Evolutionary conservation across 2,329 filamentous ascomycete genomes (phyloP), one percentile per base, ranked within the genome.

Genomic region (Curvularia verruculosa): DNA sequence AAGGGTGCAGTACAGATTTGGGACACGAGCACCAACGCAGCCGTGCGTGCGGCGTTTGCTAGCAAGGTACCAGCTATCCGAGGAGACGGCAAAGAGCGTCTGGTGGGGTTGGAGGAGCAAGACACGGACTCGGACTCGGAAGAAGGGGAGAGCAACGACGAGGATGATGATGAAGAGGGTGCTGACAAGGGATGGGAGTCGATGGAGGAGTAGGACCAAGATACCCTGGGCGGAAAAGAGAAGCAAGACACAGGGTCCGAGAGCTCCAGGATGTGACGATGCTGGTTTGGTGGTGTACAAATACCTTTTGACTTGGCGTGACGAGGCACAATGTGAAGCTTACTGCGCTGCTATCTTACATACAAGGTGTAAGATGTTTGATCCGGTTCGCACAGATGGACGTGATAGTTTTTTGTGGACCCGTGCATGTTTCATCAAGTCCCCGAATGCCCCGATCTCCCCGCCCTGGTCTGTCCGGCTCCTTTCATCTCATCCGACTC

Each of bases 1-100:
- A 96, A 96, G 80, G 95, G 95, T 44, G 86, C 86, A 34, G 87
- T 98, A 72, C 91, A 96, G 75, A 88, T 99, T 51, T 99, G 95
- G 95, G 94, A 98, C 77, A 97, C 95, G 21, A 89, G 91, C 75
- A 99, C 95, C 55, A 99, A 99, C 75, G 86, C 86, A 13, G 89
- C 90, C 24, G 92, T 99, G 29, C 86, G 95, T 56, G 85, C 89
- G 61, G 88, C 89, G 1, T 99, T 99, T 79, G 92, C 90, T 34
- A 86, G 81, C 69, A 88, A 86, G 56, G 83, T 94, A 55, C 73
- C 85, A 34, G 79, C 82, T 60, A 78, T 82, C 6, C 85, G 85
- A 47, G 86, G 82, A 15, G 85, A 87, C 45, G 86, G 87, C 23
- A 80, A 84, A 73, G 94, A 99, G 77, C 85, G 91, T 55, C 80